phyloP scores from a whole-genome alignment of 345 rosid genomes.

The Murraya koenigii region DNA sequence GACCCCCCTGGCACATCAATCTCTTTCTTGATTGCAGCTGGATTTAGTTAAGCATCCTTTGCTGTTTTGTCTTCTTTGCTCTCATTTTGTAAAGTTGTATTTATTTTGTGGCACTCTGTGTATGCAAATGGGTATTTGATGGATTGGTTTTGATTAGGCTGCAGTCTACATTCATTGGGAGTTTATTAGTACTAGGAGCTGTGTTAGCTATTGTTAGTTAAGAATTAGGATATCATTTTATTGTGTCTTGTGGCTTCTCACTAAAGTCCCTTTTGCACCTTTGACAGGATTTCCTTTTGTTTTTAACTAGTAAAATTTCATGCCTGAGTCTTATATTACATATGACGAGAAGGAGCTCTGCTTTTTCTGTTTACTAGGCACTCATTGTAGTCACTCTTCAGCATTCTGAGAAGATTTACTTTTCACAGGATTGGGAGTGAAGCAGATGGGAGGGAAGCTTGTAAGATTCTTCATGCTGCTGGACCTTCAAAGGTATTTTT shows the following conservation, averaged over 20 bases:
- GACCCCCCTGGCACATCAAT: background rate
- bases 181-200: background rate
- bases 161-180: background rate
- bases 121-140: background rate
- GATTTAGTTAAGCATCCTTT: background rate
- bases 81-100: background rate
- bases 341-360: background rate
- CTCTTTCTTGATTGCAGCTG: background rate
- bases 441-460: constrained; percentile 85
- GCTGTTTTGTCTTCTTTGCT: background rate
- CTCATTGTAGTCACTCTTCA: background rate
- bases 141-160: background rate
- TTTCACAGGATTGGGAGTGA: constrained; percentile 69
- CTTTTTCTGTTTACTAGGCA: background rate
- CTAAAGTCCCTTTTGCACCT: background rate
- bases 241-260: background rate
- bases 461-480: constrained; percentile 85
- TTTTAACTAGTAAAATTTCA: background rate
- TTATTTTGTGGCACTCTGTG: background rate
- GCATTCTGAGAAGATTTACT: constrained; percentile 21
- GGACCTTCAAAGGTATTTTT: constrained; percentile 84
- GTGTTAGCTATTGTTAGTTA: background rate
- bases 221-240: background rate
- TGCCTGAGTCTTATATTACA: background rate
- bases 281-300: background rate